Evolutionary conservation across 257 asterid species (phyloP), one percentile per base, ranked within the genome.

Genomic region (Euphrasia confusa): DNA sequence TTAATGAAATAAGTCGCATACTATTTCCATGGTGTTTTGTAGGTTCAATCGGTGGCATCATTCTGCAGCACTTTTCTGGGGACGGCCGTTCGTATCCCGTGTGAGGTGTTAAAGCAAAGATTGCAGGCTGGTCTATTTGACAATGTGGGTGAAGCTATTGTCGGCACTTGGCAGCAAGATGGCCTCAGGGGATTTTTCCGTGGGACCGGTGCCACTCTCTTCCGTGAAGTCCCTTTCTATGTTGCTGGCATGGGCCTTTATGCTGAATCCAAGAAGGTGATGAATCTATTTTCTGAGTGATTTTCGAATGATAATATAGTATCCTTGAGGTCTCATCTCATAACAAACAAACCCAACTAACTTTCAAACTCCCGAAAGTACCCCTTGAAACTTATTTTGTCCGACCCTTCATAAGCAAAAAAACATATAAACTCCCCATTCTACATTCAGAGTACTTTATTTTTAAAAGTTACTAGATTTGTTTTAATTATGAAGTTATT

Each of bases 61-160:
- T 81, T 91, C 78, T 84, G 86, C 60, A 84, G 98, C 81, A 91
- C 98, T 24, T 67, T 91, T 70, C 85, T 91, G 48, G 98, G 98
- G 44, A 91, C 98, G n/a, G 98, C 88, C 2, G 91, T 84, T 54
- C 80, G 98, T 65, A 91, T 91, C 66, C 98, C 98, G 4, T 84
- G 95, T 62, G 98, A 91, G 77, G 98, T 91, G 67, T 69, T 91
- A 76, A 91, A 91, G 80, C 98, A 91, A 75, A 81, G 98, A 72
- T 79, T 76, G 66, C 98, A 91, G 65, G 98, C 98, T 74, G 98
- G 96, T 60, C 66, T 91, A 42, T 88, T 76, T 69, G 76, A 88
- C 58, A 86, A 86, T 70, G 95, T 91, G n/a, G 96, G 96, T 30
- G 83, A 86, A 53, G 96, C 96, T 55, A 73, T 88, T 30, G 61